These are phyloP conservation scores for Coffea eugenioides DNA, from an alignment of 257 asterid species.

Conservation along the genomic window DNA sequence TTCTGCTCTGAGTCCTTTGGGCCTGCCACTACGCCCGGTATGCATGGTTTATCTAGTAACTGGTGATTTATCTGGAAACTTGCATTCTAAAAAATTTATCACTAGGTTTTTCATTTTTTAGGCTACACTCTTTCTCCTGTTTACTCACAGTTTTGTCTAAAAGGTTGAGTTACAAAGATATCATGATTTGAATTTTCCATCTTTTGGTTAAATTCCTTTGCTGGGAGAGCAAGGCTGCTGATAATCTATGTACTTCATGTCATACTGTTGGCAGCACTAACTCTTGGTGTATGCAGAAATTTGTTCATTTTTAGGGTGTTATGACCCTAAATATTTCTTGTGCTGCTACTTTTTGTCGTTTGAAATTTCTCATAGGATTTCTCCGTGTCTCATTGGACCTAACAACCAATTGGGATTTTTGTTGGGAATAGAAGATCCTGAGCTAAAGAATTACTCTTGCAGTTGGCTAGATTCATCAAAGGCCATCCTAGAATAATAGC, in stretches of 20 bases:
- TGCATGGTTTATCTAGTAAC: constrained; percentile 17
- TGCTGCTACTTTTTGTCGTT: neutral
- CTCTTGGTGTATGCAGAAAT: neutral
- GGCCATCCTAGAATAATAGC: neutral
- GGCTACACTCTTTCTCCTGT: neutral
- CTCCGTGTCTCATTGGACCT: neutral
- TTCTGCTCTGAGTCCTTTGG: constrained; percentile 67
- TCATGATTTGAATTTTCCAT: neutral
- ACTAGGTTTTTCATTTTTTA: neutral
- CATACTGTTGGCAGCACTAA: neutral
- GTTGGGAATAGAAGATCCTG: neutral
- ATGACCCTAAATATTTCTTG: neutral
- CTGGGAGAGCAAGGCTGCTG: neutral
- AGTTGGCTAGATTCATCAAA: neutral
- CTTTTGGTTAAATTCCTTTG: neutral
- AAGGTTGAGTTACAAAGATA: neutral
- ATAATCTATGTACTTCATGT: neutral
- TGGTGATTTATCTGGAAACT: neutral
- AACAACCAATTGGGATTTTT: neutral
- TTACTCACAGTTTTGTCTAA: neutral
- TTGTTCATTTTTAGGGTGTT: neutral
- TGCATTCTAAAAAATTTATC: neutral
- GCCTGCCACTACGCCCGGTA: constrained; percentile 93
- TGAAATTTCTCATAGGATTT: neutral
- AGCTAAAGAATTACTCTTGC: neutral